Base-by-base conservation (phyloP, 2,329 filamentous ascomycete species). In the Microdochium bolleyi region DNA sequence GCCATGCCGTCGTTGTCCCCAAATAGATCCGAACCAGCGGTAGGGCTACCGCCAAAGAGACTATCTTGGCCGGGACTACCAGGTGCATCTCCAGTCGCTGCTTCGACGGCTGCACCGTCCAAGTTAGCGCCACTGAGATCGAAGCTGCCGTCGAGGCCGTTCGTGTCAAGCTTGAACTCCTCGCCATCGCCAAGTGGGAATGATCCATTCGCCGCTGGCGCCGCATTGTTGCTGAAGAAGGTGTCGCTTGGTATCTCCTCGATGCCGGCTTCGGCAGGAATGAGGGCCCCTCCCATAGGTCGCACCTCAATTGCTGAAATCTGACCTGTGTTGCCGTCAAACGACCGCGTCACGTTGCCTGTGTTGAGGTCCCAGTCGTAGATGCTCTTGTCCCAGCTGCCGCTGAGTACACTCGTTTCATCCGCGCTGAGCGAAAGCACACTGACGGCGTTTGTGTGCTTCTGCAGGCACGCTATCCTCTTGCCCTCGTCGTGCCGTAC, bases 321-420 rank as follows among this genome's bases (percentile, higher is more conserved):
- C 65, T 99, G 94, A 5, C 88, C 78, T 14, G 85, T 88, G 51
- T 79, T 89, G 2, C 87, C 86, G 49, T 86, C 84, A 62, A 94
- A 99, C 3, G 80, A 79, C 11, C 92, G 82, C 58, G 84, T 85
- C 7, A 87, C 77, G 61, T 87, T 78, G 0, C 94, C 94, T 1
- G 83, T 94, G 62, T 97, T 90, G 24, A 99, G 70, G 67, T 97
- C 94, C 94, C 94, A 99, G 65, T 97, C 92, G 51, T 91, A 81
- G 1, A 97, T 85, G 19, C 82, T 88, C 71, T 96, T 97, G 69
- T 99, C 94, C 94, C 94, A 99, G 66, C 91, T 92, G 3, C 94
- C 94, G 32, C 91, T 96, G 9, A 99, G 70, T 3, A 97, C 82
- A 38, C 87, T 92, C 62, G 80, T 85, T 72, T 99, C 94, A 60